Conservation (phyloP, 2,329 filamentous ascomycete genomes). For the Delphinella strobiligena region DNA sequence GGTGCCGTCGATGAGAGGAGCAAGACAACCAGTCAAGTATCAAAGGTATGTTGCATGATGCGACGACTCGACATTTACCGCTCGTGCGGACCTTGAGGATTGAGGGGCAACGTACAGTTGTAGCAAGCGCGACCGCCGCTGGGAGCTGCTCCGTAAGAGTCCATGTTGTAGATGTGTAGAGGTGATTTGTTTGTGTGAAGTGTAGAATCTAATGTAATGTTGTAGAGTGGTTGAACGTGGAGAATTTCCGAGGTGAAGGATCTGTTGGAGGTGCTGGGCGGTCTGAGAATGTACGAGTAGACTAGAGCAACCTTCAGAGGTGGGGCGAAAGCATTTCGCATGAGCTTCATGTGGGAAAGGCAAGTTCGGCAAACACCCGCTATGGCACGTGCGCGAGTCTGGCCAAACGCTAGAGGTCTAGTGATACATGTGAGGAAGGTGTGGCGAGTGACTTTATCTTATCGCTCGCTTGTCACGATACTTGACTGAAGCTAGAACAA, state of each 20-base stretch:
- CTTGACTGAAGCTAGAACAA: too few relatives aligned
- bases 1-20: too few relatives aligned
- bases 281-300: too few relatives aligned
- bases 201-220: not conserved
- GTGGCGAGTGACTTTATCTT: too few relatives aligned
- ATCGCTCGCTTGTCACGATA: too few relatives aligned
- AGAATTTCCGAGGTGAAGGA: not conserved
- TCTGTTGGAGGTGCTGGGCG: not conserved
- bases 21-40: too few relatives aligned
- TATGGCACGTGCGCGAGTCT: not conserved
- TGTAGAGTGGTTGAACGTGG: slow-evolving; percentile 4
- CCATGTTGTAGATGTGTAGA: slow-evolving; percentile 26
- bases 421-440: too few relatives aligned
- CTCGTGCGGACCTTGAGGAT: not conserved
- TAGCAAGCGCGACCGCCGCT: slow-evolving; percentile 42
- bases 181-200: slow-evolving; percentile 5
- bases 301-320: not conserved
- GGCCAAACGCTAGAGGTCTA: not conserved
- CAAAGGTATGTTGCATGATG: too few relatives aligned
- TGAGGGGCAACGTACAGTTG: slow-evolving; percentile 38
- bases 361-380: not conserved
- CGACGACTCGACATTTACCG: not conserved
- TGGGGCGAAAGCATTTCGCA: not conserved
- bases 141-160: slow-evolving; percentile 27
- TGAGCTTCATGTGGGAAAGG: not conserved